Conservation (phyloP, 176 grass and related monocot species). For the Guadua angustifolia region DNA sequence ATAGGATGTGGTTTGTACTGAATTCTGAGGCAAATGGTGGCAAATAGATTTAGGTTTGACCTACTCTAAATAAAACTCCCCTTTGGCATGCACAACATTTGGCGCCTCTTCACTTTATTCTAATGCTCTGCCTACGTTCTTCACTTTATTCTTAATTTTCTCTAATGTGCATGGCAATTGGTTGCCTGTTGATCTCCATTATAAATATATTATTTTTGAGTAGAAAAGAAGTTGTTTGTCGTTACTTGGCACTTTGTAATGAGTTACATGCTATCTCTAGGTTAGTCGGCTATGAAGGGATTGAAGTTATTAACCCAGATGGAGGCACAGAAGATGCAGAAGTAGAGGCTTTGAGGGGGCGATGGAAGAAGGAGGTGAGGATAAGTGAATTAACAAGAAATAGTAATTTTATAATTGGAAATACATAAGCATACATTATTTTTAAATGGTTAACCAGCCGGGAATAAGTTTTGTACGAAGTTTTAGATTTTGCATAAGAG, state of each 20-base stretch:
- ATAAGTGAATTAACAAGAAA: neutral
- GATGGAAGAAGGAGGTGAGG: slow-evolving; percentile 93
- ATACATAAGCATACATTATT: neutral
- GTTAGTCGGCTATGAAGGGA: slow-evolving; percentile 89
- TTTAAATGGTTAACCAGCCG: neutral
- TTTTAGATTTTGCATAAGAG: neutral
- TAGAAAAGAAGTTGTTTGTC: too few species aligned
- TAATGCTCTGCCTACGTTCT: too few species aligned
- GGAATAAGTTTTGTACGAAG: neutral
- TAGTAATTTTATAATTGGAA: neutral
- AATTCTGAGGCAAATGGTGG: neutral
- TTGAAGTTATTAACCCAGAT: slow-evolving; percentile 97
- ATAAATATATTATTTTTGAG: too few species aligned
- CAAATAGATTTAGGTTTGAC: neutral
- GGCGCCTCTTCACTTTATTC: too few species aligned
- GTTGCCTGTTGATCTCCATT: too few species aligned
- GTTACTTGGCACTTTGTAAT: slow-evolving; percentile 17
- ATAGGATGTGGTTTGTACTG: neutral
- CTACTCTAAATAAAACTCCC: neutral
- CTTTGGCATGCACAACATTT: too few species aligned
- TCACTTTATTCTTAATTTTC: too few species aligned
- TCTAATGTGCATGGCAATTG: too few species aligned
- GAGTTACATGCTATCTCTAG: slow-evolving; percentile 45
- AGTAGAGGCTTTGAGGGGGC: slow-evolving; percentile 75
- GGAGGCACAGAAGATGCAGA: slow-evolving; percentile 92